These are phyloP conservation scores for Tubosaeta sp. DNA, from an alignment of 768 basidiomycete genomes.

Conservation along the genomic window DNA sequence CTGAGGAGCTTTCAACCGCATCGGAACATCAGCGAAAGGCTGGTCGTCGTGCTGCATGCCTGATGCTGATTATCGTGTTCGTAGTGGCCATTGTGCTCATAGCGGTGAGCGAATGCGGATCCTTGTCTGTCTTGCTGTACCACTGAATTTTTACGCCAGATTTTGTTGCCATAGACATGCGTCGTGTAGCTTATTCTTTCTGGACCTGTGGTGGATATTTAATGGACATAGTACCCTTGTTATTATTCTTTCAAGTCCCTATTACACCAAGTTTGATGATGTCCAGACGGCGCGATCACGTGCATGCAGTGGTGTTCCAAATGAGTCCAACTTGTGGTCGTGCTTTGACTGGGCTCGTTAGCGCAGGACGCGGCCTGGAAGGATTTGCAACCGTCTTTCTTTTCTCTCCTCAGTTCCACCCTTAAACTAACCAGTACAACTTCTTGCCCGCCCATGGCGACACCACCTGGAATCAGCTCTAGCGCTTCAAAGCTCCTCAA, in stretches of 20 bases:
- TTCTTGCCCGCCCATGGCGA: conserved; percentile 16
- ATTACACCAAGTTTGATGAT: neutral
- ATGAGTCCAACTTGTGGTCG: conserved; percentile 22
- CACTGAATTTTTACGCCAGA: conserved; percentile 11
- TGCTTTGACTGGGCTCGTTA: conserved; percentile 26
- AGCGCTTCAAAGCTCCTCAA: conserved; percentile 52
- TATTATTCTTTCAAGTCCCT: conserved; percentile 25
- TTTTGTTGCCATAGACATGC: conserved; percentile 22
- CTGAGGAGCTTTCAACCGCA: conserved; percentile 83
- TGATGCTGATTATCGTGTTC: conserved; percentile 82
- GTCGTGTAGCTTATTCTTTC: neutral
- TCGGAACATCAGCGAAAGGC: conserved; percentile 94
- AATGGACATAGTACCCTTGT: conserved; percentile 16
- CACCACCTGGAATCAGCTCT: conserved; percentile 19
- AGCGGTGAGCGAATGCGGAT: conserved; percentile 59
- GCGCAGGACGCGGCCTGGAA: conserved; percentile 35
- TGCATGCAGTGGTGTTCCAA: conserved; percentile 26
- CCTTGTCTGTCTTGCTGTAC: neutral
- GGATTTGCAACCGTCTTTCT: conserved; percentile 9
- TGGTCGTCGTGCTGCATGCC: conserved; percentile 82
- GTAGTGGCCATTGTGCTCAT: conserved; percentile 87
- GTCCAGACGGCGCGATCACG: conserved; percentile 18
- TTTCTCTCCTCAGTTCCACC: conserved; percentile 4
- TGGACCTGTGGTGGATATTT: neutral
- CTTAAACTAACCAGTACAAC: neutral